phyloP scores from a whole-genome alignment of 2,329 filamentous ascomycete species.

The Colletotrichum tanaceti region DNA sequence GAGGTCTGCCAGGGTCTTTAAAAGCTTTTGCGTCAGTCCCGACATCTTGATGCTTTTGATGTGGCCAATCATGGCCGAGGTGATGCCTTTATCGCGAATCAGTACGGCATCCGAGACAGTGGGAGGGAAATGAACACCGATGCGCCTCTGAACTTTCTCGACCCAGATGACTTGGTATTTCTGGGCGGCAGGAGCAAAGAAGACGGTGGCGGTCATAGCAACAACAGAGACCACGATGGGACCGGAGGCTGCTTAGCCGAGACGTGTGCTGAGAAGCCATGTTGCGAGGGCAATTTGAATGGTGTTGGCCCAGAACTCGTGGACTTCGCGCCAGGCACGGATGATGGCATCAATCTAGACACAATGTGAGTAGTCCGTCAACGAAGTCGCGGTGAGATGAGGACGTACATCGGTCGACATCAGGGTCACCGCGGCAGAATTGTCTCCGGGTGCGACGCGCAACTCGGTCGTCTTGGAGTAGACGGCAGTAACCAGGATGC shows the following conservation, averaged over 20 bases:
- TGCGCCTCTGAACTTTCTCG: slow-evolving; percentile 60
- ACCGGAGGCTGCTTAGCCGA: slow-evolving; percentile 50
- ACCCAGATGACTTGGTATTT: slow-evolving; percentile 56
- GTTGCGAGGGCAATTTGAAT: slow-evolving; percentile 51
- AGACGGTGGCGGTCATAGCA: slow-evolving; percentile 45
- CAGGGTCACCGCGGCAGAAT: slow-evolving; percentile 45
- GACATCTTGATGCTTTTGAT: slow-evolving; percentile 66
- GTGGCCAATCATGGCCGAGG: slow-evolving; percentile 58
- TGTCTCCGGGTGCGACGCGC: slow-evolving; percentile 39
- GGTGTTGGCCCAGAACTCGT: slow-evolving; percentile 53
- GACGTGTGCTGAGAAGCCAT: slow-evolving; percentile 49
- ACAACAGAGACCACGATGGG: slow-evolving; percentile 49
- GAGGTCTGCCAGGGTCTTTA: slow-evolving; percentile 40
- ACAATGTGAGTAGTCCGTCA: background rate
- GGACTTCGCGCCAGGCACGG: slow-evolving; percentile 50
- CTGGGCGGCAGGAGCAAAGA: slow-evolving; percentile 45
- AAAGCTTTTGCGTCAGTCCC: slow-evolving; percentile 57
- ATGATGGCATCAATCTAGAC: slow-evolving; percentile 52
- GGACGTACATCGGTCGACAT: slow-evolving; percentile 48
- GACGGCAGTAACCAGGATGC: slow-evolving; percentile 45
- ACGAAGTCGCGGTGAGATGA: background rate
- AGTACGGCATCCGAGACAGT: background rate
- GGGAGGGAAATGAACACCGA: slow-evolving; percentile 53
- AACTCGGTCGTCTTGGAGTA: slow-evolving; percentile 45
- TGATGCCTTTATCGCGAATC: slow-evolving; percentile 48